A percentile compares a stretch with the other conserved stretches of the same genome.
Evolutionary conservation across 2,329 filamentous ascomycete genomes (phyloP).

Genomic region (Xylaria polymorpha): DNA sequence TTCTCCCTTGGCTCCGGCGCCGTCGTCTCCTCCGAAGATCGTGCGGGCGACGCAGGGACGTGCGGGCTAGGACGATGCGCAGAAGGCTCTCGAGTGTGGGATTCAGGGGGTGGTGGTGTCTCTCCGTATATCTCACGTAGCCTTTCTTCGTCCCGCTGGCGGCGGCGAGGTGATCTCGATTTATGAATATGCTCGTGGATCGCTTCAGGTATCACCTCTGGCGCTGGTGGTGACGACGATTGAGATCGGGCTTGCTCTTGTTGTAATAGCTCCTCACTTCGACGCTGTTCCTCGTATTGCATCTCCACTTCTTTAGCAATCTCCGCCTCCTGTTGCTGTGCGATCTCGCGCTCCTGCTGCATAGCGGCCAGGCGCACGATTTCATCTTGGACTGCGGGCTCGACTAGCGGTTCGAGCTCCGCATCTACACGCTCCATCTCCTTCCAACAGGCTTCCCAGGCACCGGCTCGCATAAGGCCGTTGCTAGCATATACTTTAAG

Average conservation of each 20-base stretch:
- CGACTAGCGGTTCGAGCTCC: slow-evolving; percentile 82
- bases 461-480: slow-evolving; percentile 89
- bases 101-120: slow-evolving; percentile 37
- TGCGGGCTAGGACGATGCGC: slow-evolving; percentile 43
- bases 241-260: slow-evolving; percentile 19
- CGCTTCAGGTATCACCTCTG: slow-evolving; percentile 30
- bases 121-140: slow-evolving; percentile 66
- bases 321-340: slow-evolving; percentile 48
- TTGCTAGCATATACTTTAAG: slow-evolving; percentile 95
- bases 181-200: slow-evolving; percentile 42
- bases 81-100: slow-evolving; percentile 37
- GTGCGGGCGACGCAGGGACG: slow-evolving; percentile 44
- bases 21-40: slow-evolving; percentile 45
- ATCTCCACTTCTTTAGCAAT: slow-evolving; percentile 51
- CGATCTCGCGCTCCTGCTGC: slow-evolving; percentile 54
- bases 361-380: slow-evolving; percentile 66
- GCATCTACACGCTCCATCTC: slow-evolving; percentile 99
- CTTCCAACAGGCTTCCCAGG: slow-evolving; percentile 93
- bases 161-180: slow-evolving; percentile 46
- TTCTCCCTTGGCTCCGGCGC: slow-evolving; percentile 50
- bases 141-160: slow-evolving; percentile 61
- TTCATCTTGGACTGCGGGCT: slow-evolving; percentile 67
- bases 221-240: slow-evolving; percentile 23
- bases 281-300: slow-evolving; percentile 52
- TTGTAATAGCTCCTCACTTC: slow-evolving; percentile 43